phyloP scores from a whole-genome alignment of 371 early-diverging fungal genomes.

The Nosema bombycis region DNA sequence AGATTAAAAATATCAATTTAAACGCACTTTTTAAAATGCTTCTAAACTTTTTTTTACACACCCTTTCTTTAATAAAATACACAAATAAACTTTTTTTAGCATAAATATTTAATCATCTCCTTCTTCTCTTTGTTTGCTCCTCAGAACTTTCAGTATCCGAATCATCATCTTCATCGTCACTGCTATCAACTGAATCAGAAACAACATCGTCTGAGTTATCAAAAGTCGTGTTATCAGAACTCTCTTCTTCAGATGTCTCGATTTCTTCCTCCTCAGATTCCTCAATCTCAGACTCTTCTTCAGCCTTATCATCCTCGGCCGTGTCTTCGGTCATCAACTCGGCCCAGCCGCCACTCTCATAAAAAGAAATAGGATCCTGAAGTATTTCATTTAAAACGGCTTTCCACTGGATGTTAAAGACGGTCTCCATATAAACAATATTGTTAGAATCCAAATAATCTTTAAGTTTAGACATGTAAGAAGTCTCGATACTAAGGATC shows the following conservation, averaged over 20 bases:
- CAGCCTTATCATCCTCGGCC: constrained; percentile 48
- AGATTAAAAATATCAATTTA: too few relatives aligned
- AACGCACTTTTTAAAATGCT: too few relatives aligned
- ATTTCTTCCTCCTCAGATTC: constrained; percentile 27
- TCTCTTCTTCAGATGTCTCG: constrained; percentile 23
- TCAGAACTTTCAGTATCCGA: constrained; percentile 35
- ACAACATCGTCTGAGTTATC: constrained; percentile 32
- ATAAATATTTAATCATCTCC: constrained; percentile 43
- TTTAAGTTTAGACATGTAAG: constrained; percentile 83
- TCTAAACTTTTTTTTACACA: too few relatives aligned
- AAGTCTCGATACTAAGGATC: constrained; percentile 86
- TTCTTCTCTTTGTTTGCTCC: constrained; percentile 33
- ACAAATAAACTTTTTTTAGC: too few relatives aligned
- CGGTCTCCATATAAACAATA: constrained; percentile 86
- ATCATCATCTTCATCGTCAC: constrained; percentile 16
- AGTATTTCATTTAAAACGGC: constrained; percentile 94
- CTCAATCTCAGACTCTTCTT: background rate
- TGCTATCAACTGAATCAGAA: constrained; percentile 37
- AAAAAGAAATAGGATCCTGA: constrained; percentile 87
- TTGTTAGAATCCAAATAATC: constrained; percentile 95
- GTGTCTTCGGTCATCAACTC: constrained; percentile 66
- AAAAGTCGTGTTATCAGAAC: constrained; percentile 22
- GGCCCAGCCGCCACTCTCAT: constrained; percentile 87
- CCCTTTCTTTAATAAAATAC: too few relatives aligned
- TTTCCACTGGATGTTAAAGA: constrained; percentile 89